A percentile compares a stretch with the other conserved stretches of the same genome.
Conservation (phyloP, 257 asterid genomes). For the Ligustrum vulgare region DNA sequence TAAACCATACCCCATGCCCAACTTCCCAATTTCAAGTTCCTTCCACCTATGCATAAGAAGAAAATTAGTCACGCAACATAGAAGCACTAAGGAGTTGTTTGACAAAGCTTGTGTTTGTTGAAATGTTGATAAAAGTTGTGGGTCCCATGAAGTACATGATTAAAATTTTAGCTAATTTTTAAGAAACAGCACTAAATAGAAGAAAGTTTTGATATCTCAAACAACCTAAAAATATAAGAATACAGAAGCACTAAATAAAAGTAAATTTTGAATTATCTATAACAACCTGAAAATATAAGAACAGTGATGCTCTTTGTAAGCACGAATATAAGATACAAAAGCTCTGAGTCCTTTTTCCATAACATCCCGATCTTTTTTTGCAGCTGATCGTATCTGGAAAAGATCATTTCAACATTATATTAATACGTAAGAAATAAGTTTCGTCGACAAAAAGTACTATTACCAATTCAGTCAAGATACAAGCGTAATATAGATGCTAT, state of each 20-base stretch:
- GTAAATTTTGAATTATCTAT: background rate
- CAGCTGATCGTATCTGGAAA: conserved; percentile 72
- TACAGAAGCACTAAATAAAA: background rate
- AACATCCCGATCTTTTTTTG: conserved; percentile 83
- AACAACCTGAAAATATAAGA: conserved; percentile 77
- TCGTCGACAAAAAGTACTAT: background rate
- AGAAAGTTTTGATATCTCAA: too few relatives aligned
- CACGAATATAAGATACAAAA: conserved; percentile 87
- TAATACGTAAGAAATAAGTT: background rate
- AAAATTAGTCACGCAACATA: background rate
- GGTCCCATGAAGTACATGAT: too few relatives aligned
- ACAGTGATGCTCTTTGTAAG: conserved; percentile 92
- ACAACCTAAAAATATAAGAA: too few relatives aligned
- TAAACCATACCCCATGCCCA: conserved; percentile 92
- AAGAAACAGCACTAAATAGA: too few relatives aligned
- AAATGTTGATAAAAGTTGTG: too few relatives aligned
- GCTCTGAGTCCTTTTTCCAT: conserved; percentile 96
- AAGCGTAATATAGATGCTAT: background rate
- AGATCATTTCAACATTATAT: conserved; percentile 20
- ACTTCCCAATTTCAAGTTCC: conserved; percentile 93
- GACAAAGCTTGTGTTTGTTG: too few relatives aligned
- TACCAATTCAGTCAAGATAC: background rate
- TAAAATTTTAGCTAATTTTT: too few relatives aligned
- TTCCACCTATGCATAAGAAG: conserved; percentile 61
- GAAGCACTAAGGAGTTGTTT: background rate